These are phyloP conservation scores for Withania somnifera DNA, from an alignment of 305 asterid genomes.

Conservation along the genomic window DNA sequence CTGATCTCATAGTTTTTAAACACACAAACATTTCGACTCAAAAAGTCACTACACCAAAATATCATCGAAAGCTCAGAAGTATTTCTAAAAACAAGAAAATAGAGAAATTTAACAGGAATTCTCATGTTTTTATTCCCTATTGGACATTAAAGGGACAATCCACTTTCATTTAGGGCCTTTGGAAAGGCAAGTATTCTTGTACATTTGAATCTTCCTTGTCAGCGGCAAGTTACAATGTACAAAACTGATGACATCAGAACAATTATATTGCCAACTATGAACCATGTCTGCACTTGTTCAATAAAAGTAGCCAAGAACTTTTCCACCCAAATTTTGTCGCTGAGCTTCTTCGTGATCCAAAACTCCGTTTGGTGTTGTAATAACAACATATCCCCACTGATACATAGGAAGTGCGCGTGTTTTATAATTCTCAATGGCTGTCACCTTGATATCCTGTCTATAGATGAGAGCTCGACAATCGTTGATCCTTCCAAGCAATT, in stretches of 20 bases:
- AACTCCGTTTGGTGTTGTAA: slow-evolving; percentile 89
- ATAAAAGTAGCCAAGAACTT: slow-evolving; percentile 86
- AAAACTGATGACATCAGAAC: not conserved
- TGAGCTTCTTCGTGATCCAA: slow-evolving; percentile 91
- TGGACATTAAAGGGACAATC: not conserved
- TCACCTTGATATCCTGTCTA: slow-evolving; percentile 73
- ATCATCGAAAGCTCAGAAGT: not conserved
- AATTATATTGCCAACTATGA: not conserved
- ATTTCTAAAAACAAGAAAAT: not conserved
- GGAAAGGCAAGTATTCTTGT: not conserved
- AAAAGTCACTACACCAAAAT: not conserved
- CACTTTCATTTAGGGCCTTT: not conserved
- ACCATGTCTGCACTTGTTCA: slow-evolving; percentile 15
- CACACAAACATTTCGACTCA: not conserved
- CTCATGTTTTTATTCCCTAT: not conserved
- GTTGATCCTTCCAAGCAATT: slow-evolving; percentile 76
- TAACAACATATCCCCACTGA: slow-evolving; percentile 97
- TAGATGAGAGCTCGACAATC: slow-evolving; percentile 78
- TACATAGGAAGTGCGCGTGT: slow-evolving; percentile 72
- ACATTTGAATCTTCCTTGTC: not conserved
- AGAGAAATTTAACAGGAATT: slow-evolving; percentile 1
- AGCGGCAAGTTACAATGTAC: not conserved
- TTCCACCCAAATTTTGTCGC: slow-evolving; percentile 81
- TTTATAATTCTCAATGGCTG: slow-evolving; percentile 42
- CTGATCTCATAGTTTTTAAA: too few relatives aligned